Conservation (phyloP, 2,329 filamentous ascomycete genomes). For the Scedosporium boydii region DNA sequence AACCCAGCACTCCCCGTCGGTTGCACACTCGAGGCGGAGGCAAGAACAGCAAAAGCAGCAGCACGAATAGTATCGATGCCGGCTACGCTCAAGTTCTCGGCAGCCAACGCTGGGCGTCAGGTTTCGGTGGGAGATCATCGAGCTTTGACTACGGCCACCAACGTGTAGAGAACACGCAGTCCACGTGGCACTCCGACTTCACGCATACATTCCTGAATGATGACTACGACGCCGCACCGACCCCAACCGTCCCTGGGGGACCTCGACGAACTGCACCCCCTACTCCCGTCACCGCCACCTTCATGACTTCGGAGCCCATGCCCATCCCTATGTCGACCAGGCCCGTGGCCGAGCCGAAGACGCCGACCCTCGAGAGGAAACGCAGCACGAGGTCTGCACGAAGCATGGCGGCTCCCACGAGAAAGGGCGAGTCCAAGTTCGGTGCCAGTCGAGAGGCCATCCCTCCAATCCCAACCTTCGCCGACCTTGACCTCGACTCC, state of each 20-base stretch:
- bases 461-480: neutral
- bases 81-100: slow-evolving; percentile 49
- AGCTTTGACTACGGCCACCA: slow-evolving; percentile 62
- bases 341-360: slow-evolving; percentile 4
- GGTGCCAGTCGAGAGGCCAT: neutral
- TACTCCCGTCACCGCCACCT: slow-evolving; percentile 26
- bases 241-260: slow-evolving; percentile 72
- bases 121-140: slow-evolving; percentile 49
- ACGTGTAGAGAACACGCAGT: slow-evolving; percentile 15
- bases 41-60: slow-evolving; percentile 67
- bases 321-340: slow-evolving; percentile 9
- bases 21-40: slow-evolving; percentile 42
- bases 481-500: slow-evolving; percentile 33
- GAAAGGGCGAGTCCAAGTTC: slow-evolving; percentile 5
- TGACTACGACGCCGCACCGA: slow-evolving; percentile 68
- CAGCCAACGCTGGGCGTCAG: slow-evolving; percentile 46
- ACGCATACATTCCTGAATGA: slow-evolving; percentile 37
- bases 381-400: slow-evolving; percentile 49
- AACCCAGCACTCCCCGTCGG: slow-evolving; percentile 29
- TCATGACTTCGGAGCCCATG: slow-evolving; percentile 4
- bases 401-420: slow-evolving; percentile 26
- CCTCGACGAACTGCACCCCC: slow-evolving; percentile 44
- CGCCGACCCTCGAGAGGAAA: slow-evolving; percentile 39
- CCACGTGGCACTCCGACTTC: slow-evolving; percentile 38
- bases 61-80: slow-evolving; percentile 56